These are phyloP conservation scores for Endocarpon pusillum DNA, from an alignment of 495 filamentous ascomycete species.

Conservation along the genomic window DNA sequence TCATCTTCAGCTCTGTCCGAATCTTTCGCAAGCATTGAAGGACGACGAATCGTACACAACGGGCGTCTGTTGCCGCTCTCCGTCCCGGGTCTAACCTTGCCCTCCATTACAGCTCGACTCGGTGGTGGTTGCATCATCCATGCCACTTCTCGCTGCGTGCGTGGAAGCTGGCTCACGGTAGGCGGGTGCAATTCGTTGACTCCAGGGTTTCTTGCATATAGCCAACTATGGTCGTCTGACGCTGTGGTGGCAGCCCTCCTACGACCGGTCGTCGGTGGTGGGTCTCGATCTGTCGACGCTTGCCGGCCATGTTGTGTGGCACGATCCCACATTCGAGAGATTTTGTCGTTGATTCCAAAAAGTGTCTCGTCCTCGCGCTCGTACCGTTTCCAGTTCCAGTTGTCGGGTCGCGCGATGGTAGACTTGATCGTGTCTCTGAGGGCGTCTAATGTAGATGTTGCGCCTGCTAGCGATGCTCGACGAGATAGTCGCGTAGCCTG, in stretches of 20 bases:
- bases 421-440: conserved; percentile 2
- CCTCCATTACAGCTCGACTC: conserved; percentile 69
- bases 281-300: background rate
- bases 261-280: too few relatives aligned
- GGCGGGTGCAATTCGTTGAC: conserved; percentile 80
- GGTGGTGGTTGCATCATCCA: conserved; percentile 92
- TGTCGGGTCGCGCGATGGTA: background rate
- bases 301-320: background rate
- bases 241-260: too few relatives aligned
- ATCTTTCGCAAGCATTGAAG: background rate
- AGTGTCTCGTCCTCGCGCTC: conserved; percentile 1
- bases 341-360: background rate
- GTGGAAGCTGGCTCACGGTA: conserved; percentile 57
- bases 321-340: background rate
- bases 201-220: conserved; percentile 30
- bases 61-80: background rate
- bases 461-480: background rate
- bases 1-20: background rate
- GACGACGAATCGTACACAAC: background rate
- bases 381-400: conserved; percentile 2
- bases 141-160: conserved; percentile 44
- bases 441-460: background rate
- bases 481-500: background rate
- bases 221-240: too few relatives aligned
- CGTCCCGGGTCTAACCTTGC: conserved; percentile 30